phyloP scores from a whole-genome alignment of 495 filamentous ascomycete genomes.

The Podospora bellae-mahoneyi region DNA sequence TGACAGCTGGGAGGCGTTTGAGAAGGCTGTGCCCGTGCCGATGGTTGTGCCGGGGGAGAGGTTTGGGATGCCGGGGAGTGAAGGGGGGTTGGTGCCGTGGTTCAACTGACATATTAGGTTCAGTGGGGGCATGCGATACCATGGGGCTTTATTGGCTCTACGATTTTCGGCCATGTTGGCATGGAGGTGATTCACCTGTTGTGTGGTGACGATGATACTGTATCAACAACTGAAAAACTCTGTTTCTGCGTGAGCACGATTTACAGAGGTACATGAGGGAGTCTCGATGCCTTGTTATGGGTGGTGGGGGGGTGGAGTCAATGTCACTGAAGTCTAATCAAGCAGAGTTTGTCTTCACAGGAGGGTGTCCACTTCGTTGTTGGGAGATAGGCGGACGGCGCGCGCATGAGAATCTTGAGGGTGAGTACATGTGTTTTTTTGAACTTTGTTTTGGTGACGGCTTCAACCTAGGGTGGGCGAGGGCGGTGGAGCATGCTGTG shows the following conservation, averaged over 20 bases:
- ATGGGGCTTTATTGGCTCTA: background rate
- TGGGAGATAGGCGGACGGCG: no score
- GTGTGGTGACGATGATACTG: background rate
- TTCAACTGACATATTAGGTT: background rate
- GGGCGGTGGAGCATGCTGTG: no score
- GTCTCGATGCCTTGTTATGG: background rate
- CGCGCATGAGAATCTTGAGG: no score
- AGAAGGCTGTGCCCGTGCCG: constrained; percentile 61
- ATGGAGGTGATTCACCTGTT: background rate
- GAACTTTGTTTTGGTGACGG: no score
- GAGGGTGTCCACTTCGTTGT: no score
- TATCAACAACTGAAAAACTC: background rate
- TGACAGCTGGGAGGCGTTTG: constrained; percentile 48
- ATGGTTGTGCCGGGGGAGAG: constrained; percentile 47
- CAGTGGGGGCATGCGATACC: background rate
- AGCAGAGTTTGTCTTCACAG: background rate
- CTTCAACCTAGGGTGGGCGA: no score
- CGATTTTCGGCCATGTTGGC: background rate
- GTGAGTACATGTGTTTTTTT: no score
- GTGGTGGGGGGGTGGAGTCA: background rate
- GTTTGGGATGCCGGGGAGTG: background rate
- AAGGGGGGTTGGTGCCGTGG: background rate
- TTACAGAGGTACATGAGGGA: background rate
- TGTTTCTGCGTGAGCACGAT: background rate
- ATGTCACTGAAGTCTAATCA: background rate